Evolutionary conservation across 2,329 filamentous ascomycete species (phyloP).

Genomic region (Zymoseptoria crescenta): DNA sequence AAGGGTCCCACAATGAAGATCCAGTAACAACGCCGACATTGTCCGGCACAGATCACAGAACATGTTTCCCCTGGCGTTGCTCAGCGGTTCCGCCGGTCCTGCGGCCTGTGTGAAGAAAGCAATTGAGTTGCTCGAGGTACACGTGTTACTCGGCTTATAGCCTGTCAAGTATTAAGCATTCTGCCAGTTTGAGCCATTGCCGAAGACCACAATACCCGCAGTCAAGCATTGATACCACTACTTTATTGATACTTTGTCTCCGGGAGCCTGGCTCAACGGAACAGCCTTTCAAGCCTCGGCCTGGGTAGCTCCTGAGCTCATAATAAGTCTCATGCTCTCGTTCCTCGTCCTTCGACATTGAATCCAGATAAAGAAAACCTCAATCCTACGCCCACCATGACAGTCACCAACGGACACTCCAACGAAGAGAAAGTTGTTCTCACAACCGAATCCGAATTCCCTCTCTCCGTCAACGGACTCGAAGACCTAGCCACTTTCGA

Average conservation of each 20-base stretch:
- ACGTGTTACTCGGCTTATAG: not conserved
- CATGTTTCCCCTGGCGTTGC: not conserved
- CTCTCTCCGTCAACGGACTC: slow-evolving; percentile 29
- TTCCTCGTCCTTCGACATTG: not conserved
- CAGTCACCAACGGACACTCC: slow-evolving; percentile 6
- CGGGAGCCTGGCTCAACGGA: not conserved
- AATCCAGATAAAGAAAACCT: not conserved
- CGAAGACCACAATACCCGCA: not conserved
- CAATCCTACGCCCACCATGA: slow-evolving; percentile 5
- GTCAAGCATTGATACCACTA: not conserved
- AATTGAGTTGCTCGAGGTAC: not conserved
- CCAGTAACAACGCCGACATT: not conserved
- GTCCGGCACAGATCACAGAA: not conserved
- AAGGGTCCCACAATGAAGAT: not conserved
- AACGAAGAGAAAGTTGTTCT: slow-evolving; percentile 9
- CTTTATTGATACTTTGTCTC: not conserved
- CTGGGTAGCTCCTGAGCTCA: not conserved
- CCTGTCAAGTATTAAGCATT: not conserved
- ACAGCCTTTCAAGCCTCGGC: not conserved
- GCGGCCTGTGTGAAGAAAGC: not conserved
- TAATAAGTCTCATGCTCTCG: not conserved
- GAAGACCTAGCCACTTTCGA: slow-evolving; percentile 33
- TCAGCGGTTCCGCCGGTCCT: not conserved
- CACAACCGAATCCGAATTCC: slow-evolving; percentile 15
- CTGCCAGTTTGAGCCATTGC: not conserved